Conservation (phyloP, 1,139 yeast species). For the Wickerhamomyces sp. region DNA sequence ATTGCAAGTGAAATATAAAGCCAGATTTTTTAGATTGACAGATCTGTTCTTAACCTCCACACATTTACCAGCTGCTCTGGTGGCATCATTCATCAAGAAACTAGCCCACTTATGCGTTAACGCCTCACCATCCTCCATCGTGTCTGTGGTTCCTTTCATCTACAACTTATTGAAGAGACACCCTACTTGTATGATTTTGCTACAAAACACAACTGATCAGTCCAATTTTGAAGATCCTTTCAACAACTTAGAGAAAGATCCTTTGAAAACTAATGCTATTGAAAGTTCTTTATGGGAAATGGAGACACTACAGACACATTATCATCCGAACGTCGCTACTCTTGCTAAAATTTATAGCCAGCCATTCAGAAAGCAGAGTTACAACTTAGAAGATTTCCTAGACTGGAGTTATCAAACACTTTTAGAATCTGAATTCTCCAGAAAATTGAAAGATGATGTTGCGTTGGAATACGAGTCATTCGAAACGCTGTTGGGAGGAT, state of each 20-base stretch:
- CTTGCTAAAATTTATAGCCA: constrained; percentile 83
- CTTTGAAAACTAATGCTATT: constrained; percentile 73
- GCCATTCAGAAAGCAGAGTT: constrained; percentile 82
- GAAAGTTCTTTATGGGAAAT: constrained; percentile 91
- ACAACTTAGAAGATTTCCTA: constrained; percentile 88
- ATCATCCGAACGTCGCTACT: constrained; percentile 93
- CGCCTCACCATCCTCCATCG: constrained; percentile 90
- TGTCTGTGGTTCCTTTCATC: constrained; percentile 82
- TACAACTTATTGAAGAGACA: constrained; percentile 86
- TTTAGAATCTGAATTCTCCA: constrained; percentile 66
- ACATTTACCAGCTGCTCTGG: constrained; percentile 75
- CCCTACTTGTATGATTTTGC: constrained; percentile 88
- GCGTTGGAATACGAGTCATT: constrained; percentile 69
- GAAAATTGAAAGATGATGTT: constrained; percentile 65
- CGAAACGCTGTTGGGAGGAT: constrained; percentile 22
- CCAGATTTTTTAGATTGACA: constrained; percentile 82
- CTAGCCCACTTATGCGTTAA: constrained; percentile 68
- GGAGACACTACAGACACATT: constrained; percentile 76
- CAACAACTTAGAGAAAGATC: constrained; percentile 58
- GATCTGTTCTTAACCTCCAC: constrained; percentile 85
- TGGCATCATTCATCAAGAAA: constrained; percentile 86
- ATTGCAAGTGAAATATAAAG: constrained; percentile 72
- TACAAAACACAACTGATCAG: constrained; percentile 45
- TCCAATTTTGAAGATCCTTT: constrained; percentile 59
- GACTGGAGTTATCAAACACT: constrained; percentile 84